Percentiles rank a stretch among this genome's conserved stretches.
These are phyloP conservation scores for Zarea fungicola DNA, from an alignment of 2,329 filamentous ascomycete genomes.

Conservation along the genomic window DNA sequence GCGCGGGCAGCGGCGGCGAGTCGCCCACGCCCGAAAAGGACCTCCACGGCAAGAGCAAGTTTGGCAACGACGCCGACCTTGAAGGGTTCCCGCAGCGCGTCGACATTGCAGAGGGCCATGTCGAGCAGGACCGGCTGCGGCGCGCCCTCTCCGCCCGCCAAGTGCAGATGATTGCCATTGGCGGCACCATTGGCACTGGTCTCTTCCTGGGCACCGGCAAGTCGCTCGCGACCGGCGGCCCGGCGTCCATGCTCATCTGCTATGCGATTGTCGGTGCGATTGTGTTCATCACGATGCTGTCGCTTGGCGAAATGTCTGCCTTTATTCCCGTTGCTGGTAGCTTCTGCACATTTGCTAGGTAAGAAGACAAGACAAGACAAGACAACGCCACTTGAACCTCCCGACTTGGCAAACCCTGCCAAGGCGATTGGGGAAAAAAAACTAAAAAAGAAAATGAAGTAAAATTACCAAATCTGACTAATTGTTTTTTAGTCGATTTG, in stretches of 20 bases:
- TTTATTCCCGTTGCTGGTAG: constrained; percentile 47
- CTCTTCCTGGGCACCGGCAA: constrained; percentile 59
- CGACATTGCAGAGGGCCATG: constrained; percentile 13
- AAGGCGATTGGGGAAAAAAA: too few species aligned
- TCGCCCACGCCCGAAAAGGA: constrained; percentile 7
- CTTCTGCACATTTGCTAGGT: constrained; percentile 45
- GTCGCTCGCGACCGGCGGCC: constrained; percentile 54
- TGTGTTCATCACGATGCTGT: constrained; percentile 54
- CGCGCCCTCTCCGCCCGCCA: constrained; percentile 56
- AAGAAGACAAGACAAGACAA: too few species aligned
- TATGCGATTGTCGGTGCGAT: constrained; percentile 54
- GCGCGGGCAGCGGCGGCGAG: neutral
- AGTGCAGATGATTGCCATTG: constrained; percentile 63
- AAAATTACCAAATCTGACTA: neutral
- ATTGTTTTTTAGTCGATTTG: constrained; percentile 34
- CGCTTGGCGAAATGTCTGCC: constrained; percentile 56
- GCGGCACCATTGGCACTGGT: constrained; percentile 55
- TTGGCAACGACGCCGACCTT: constrained; percentile 1
- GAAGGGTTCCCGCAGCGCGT: neutral
- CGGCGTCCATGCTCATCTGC: constrained; percentile 52
- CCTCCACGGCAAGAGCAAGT: neutral
- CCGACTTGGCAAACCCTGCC: neutral
- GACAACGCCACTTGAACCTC: too few species aligned
- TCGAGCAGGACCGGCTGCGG: constrained; percentile 41
- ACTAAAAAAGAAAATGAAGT: neutral